These are phyloP conservation scores for Punica granatum DNA, from an alignment of 345 rosid genomes.

Conservation along the genomic window DNA sequence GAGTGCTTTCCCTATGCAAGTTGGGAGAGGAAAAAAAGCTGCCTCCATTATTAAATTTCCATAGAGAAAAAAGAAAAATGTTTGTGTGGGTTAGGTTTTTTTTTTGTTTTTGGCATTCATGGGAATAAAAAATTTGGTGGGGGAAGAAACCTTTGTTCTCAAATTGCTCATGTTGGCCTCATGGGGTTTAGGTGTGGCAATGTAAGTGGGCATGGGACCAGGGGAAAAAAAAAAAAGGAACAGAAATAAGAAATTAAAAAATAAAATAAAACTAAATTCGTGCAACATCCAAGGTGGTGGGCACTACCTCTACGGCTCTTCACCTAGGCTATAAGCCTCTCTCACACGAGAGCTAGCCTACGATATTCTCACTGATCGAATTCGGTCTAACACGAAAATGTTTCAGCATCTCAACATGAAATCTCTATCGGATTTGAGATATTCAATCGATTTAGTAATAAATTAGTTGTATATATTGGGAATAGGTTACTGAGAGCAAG, in stretches of 20 bases:
- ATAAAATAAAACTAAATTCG: background rate
- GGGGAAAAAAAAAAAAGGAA: background rate
- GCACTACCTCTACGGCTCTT: slow-evolving; percentile 1
- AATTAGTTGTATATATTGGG: background rate
- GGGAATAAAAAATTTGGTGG: background rate
- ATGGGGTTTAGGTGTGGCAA: background rate
- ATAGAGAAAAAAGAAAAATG: background rate
- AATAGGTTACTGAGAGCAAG: background rate
- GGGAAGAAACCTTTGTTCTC: background rate
- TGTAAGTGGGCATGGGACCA: slow-evolving; percentile 3
- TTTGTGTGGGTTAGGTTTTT: background rate
- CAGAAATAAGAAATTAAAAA: no score
- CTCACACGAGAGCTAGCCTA: no score
- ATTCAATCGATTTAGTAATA: background rate
- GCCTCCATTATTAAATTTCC: background rate
- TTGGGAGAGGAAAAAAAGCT: background rate
- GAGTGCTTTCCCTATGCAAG: background rate
- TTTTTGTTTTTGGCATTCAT: background rate
- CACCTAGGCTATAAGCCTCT: no score
- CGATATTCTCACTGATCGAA: no score
- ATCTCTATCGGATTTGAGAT: no score
- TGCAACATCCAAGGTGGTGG: slow-evolving; percentile 2
- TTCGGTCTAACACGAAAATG: no score
- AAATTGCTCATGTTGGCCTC: background rate
- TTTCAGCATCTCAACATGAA: no score